Evolutionary conservation across 768 basidiomycete species (phyloP).

Genomic region (Trametes villosa): DNA sequence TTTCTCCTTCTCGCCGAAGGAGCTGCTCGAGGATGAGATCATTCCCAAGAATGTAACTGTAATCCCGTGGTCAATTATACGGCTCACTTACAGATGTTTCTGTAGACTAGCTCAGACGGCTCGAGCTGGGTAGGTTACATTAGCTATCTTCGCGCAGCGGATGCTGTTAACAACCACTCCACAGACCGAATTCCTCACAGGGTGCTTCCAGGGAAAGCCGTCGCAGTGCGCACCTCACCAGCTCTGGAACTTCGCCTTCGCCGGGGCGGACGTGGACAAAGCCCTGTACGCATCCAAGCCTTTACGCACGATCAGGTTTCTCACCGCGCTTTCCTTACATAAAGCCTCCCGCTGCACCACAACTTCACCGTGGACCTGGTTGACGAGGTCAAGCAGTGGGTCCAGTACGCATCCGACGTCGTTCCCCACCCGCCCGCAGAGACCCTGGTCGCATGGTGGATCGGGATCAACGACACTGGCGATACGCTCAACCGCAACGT

Average conservation of each 20-base stretch:
- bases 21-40: conserved; percentile 49
- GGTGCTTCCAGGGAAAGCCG: conserved; percentile 51
- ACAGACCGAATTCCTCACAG: conserved; percentile 57
- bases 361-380: conserved; percentile 51
- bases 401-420: conserved; percentile 45
- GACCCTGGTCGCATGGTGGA: conserved; percentile 60
- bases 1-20: conserved; percentile 45
- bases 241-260: conserved; percentile 61
- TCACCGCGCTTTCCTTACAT: neutral
- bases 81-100: neutral
- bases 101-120: conserved; percentile 57
- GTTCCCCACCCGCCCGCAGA: conserved; percentile 47
- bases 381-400: conserved; percentile 56
- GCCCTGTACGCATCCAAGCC: conserved; percentile 9
- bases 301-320: neutral
- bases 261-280: conserved; percentile 39
- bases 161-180: neutral
- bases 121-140: conserved; percentile 52
- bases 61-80: neutral
- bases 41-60: conserved; percentile 46
- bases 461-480: conserved; percentile 62
- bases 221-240: conserved; percentile 45
- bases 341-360: conserved; percentile 52
- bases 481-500: conserved; percentile 48
- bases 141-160: neutral